Evolutionary conservation across 2,329 filamentous ascomycete species (phyloP), one percentile per base, ranked within the genome.

Genomic region (Blumeria graminis): DNA sequence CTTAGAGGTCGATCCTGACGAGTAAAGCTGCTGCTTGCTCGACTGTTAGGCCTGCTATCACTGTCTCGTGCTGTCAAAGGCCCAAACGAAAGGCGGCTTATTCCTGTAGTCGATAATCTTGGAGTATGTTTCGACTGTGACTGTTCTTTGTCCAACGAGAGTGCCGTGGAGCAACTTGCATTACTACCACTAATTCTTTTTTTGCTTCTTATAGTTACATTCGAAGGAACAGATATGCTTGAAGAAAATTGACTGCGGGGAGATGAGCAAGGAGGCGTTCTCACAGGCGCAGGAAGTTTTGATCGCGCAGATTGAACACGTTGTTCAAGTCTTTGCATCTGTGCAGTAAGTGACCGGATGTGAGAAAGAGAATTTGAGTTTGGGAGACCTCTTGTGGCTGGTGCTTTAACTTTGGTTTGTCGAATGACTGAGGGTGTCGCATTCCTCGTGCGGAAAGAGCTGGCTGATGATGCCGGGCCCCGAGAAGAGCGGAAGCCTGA

Each of bases 321-420:
- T 60, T 92, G 86, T 68, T 96, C 92, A 59, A 98, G 81, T 62
- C 87, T 86, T 69, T 95, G 87, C 88, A 96, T 95, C 70, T 96
- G 92, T 33, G 87, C 89, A 58, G 93, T 94, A 61, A 98, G 80
- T 34, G 83, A 84, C 61, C 90, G 86, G 65, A 98, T 94, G 67
- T 98, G 92, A 61, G 85, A 84, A 54, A 98, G 78, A 1, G 92
- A 96, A 60, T 73, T 79, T 59, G 74, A 81, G 56, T 74, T 72
- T 32, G 77, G 75, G 41, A 79, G 16, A 3, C 64, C 64, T 32
- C 64, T 63, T 55, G 65, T 68, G 8, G 36, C 35, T 61, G 63
- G 68, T 60, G 64, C 69, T 60, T 71, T 72, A 59, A 70, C 74
- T 65, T 64, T 65, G 4, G 69, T 62, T 10, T 71, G 69, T 13